phyloP scores from a whole-genome alignment of 129 eudicot species.

The Saussurea involucrata region DNA sequence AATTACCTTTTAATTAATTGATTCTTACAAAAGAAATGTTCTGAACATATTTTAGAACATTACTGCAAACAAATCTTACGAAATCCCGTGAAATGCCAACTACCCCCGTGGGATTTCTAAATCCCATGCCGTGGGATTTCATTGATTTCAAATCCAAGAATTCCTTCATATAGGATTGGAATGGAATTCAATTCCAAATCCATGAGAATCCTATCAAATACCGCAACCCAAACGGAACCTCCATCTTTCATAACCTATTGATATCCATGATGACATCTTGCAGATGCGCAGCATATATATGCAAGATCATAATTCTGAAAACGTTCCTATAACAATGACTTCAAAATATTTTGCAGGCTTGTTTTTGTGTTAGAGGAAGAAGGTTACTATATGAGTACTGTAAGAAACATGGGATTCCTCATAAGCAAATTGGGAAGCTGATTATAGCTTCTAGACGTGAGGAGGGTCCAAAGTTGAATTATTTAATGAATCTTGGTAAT shows the following conservation, averaged over 20 bases:
- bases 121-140: no score
- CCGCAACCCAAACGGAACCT: no score
- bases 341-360: constrained; percentile 46
- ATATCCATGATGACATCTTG: not conserved
- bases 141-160: no score
- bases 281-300: not conserved
- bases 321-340: not conserved
- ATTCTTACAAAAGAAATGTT: no score
- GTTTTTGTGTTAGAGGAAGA: constrained; percentile 78
- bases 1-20: no score
- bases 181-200: no score
- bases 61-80: no score
- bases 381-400: constrained; percentile 72
- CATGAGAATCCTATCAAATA: no score
- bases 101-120: no score
- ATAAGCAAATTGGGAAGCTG: constrained; percentile 85
- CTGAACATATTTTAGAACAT: no score
- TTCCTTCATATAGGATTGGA: no score
- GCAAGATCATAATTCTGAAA: not conserved
- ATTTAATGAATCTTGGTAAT: constrained; percentile 51
- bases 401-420: constrained; percentile 57
- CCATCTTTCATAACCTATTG: not conserved
- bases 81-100: no score
- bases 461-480: constrained; percentile 62
- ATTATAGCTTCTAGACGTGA: constrained; percentile 75